phyloP scores from a whole-genome alignment of 2,329 filamentous ascomycete genomes.

The Colletotrichum zoysiae region DNA sequence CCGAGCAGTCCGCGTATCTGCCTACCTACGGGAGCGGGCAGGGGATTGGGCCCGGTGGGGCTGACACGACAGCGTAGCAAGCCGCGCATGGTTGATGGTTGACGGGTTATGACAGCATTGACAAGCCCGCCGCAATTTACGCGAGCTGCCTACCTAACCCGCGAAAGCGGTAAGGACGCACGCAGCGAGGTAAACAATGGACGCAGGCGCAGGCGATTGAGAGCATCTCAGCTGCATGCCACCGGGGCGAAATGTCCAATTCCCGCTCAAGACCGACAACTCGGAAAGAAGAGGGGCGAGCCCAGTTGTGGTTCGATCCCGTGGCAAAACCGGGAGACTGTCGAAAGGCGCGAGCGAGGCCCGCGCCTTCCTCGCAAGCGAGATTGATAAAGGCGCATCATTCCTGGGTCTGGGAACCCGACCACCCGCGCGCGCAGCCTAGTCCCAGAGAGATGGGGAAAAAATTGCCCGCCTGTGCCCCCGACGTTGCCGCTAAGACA shows the following conservation, averaged over 20 bases:
- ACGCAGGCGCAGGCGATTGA: not conserved
- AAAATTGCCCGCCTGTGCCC: constrained; percentile 33
- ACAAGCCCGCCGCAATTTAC: constrained; percentile 36
- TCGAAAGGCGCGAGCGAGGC: constrained; percentile 41
- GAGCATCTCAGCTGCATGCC: not conserved
- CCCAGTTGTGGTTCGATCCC: constrained; percentile 39
- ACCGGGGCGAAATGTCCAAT: not conserved
- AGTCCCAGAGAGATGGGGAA: constrained; percentile 4
- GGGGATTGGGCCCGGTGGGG: constrained; percentile 33
- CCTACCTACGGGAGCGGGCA: constrained; percentile 14
- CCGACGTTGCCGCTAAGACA: constrained; percentile 36
- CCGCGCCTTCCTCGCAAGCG: constrained; percentile 41
- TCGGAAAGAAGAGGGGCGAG: not conserved
- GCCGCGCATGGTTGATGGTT: constrained; percentile 33
- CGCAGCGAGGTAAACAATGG: not conserved
- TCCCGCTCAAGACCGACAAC: not conserved
- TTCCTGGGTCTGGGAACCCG: constrained; percentile 32
- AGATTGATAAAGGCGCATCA: constrained; percentile 42
- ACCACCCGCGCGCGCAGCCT: not conserved
- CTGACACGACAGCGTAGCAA: constrained; percentile 39
- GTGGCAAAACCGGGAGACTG: constrained; percentile 41
- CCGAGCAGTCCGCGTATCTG: constrained; percentile 33
- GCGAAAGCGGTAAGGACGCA: constrained; percentile 1
- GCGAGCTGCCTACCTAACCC: constrained; percentile 6
- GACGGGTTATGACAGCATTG: constrained; percentile 38